These are phyloP conservation scores for Penicillium waksmanii DNA, from an alignment of 495 filamentous ascomycete species.

Conservation along the genomic window DNA sequence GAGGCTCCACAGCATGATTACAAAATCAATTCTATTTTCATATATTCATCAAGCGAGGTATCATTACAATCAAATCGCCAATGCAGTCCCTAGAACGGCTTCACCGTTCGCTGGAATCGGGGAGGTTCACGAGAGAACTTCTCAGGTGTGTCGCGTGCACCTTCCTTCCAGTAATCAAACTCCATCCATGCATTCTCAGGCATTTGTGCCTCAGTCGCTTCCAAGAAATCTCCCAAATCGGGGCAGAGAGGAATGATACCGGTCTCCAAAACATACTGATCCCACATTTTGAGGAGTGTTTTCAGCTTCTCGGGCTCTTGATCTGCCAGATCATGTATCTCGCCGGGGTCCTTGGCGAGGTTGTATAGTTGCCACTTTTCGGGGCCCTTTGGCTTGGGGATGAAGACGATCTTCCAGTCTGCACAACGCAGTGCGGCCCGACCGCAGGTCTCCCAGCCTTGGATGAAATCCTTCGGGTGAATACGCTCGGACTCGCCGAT, in stretches of 20 bases:
- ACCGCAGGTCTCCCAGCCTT: conserved; percentile 53
- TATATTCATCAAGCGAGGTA: conserved; percentile 7
- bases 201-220: conserved; percentile 68
- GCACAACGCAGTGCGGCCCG: conserved; percentile 48
- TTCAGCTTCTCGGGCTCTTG: conserved; percentile 59
- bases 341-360: conserved; percentile 46
- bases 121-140: conserved; percentile 57
- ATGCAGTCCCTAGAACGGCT: conserved; percentile 41
- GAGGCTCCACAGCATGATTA: background rate
- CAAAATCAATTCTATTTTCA: conserved; percentile 3
- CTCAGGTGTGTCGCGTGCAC: conserved; percentile 58
- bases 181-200: conserved; percentile 70
- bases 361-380: conserved; percentile 55
- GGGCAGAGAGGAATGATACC: conserved; percentile 55
- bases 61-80: conserved; percentile 10
- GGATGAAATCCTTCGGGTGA: conserved; percentile 51
- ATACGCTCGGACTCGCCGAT: conserved; percentile 38
- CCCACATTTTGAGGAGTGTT: conserved; percentile 55
- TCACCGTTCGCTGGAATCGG: conserved; percentile 55
- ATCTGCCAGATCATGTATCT: conserved; percentile 62
- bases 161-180: conserved; percentile 69
- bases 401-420: conserved; percentile 55
- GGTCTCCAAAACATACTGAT: conserved; percentile 63
- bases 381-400: conserved; percentile 52
- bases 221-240: conserved; percentile 49